These are phyloP conservation scores for Cutaneotrichosporon sp. DNA, from an alignment of 1,284 basidiomycete species.

Conservation along the genomic window DNA sequence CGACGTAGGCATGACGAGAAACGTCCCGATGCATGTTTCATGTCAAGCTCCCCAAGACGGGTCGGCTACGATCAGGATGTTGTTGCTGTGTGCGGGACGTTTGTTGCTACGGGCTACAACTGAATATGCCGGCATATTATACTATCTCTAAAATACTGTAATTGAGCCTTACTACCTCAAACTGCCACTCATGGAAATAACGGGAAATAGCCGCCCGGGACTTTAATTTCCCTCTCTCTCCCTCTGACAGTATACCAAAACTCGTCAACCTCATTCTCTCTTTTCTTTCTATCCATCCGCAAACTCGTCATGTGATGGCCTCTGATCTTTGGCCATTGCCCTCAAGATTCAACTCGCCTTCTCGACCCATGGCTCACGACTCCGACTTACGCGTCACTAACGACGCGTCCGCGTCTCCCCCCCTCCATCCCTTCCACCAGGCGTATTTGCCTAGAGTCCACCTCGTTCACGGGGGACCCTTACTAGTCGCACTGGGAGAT, in stretches of 20 bases:
- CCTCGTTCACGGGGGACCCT: slow-evolving; percentile 25
- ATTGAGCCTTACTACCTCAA: not conserved
- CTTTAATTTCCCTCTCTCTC: not conserved
- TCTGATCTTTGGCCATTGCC: not conserved
- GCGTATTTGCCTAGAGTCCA: slow-evolving; percentile 30
- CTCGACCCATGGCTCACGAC: not conserved
- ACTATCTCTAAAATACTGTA: not conserved
- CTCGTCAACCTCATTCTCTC: not conserved
- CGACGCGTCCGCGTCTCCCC: not conserved
- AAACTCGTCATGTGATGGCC: not conserved
- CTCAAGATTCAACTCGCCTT: not conserved
- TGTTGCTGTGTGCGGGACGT: not conserved
- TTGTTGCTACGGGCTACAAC: not conserved
- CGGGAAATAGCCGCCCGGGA: not conserved
- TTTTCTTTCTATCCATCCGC: not conserved
- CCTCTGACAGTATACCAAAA: not conserved
- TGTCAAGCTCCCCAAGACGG: not conserved
- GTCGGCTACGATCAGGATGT: not conserved
- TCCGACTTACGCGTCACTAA: slow-evolving; percentile 4
- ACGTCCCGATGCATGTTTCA: slow-evolving; percentile 2
- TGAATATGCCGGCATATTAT: not conserved
- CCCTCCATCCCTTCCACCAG: slow-evolving; percentile 13
- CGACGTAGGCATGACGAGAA: not conserved
- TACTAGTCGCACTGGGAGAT: slow-evolving; percentile 30
- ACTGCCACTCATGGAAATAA: not conserved